Percentiles rank a stretch among this genome's conserved stretches.
These are phyloP conservation scores for Sporothrix brasiliensis DNA, from an alignment of 2,329 filamentous ascomycete genomes.

Conservation along the genomic window DNA sequence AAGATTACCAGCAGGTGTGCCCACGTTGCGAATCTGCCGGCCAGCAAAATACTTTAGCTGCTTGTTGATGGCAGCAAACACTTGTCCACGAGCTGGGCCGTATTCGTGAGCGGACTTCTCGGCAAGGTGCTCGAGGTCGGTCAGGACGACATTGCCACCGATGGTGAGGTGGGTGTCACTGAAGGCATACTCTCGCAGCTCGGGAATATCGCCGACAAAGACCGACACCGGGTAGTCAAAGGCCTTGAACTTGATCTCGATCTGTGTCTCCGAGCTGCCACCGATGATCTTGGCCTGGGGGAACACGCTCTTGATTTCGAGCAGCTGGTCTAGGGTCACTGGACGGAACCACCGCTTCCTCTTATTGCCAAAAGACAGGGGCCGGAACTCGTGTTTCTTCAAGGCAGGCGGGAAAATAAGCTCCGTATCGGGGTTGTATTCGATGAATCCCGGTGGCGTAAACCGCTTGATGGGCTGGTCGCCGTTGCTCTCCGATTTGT, in stretches of 20 bases:
- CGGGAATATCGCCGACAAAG: constrained; percentile 89
- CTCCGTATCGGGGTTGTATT: constrained; percentile 91
- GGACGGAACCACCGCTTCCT: constrained; percentile 92
- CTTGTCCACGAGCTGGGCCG: constrained; percentile 69
- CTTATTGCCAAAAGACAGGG: constrained; percentile 91
- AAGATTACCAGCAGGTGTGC: constrained; percentile 90
- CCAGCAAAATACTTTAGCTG: constrained; percentile 95
- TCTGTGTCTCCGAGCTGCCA: constrained; percentile 95
- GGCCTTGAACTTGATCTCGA: constrained; percentile 97
- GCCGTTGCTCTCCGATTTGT: constrained; percentile 51
- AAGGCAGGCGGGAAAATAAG: constrained; percentile 90
- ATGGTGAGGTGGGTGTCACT: constrained; percentile 83
- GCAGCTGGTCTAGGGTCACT: constrained; percentile 79
- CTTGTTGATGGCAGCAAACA: constrained; percentile 89
- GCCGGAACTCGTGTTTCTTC: constrained; percentile 77
- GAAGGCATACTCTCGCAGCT: constrained; percentile 80
- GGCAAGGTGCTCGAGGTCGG: constrained; percentile 85
- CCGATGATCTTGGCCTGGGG: constrained; percentile 92
- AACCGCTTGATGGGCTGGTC: constrained; percentile 67
- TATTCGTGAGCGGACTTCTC: constrained; percentile 78
- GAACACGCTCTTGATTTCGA: constrained; percentile 86
- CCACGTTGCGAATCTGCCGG: constrained; percentile 95
- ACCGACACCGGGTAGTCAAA: constrained; percentile 88
- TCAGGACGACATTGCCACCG: constrained; percentile 89
- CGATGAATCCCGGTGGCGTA: constrained; percentile 86